phyloP scores from a whole-genome alignment of 176 grass and related monocot species.

The Raddia distichophylla region DNA sequence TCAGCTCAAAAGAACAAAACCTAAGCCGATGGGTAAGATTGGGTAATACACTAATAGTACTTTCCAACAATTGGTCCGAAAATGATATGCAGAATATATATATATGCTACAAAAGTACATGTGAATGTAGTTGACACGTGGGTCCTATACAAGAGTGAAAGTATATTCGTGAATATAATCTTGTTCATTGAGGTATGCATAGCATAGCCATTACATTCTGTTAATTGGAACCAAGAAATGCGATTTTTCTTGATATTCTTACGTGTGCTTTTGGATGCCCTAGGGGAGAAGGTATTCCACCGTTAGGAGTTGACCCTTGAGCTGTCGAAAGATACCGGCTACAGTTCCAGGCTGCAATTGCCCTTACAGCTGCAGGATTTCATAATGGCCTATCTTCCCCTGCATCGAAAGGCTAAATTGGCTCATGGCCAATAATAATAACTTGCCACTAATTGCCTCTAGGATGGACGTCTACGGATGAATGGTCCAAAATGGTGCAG shows the following conservation, averaged over 20 bases:
- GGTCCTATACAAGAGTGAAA: no score
- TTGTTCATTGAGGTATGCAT: no score
- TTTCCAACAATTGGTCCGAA: no score
- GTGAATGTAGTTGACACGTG: no score
- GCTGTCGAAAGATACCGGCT: constrained; percentile 18
- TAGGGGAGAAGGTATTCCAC: constrained; percentile 28
- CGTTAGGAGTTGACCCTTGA: constrained; percentile 39
- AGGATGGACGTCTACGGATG: constrained; percentile 24
- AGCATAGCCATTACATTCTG: no score
- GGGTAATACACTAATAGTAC: no score
- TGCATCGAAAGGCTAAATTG: constrained; percentile 55
- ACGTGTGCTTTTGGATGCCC: background rate
- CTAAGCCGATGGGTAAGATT: no score
- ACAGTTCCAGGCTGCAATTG: constrained; percentile 14
- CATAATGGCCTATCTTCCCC: constrained; percentile 35
- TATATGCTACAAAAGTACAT: no score
- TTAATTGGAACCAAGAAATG: background rate
- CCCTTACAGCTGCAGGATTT: background rate
- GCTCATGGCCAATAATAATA: constrained; percentile 13
- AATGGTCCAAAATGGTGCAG: background rate
- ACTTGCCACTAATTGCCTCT: background rate
- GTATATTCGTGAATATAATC: no score
- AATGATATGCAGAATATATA: no score
- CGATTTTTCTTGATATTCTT: background rate
- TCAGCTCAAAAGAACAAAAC: no score